Percentiles rank a stretch among this genome's conserved stretches.
Evolutionary conservation across 306 rosid species (phyloP).

Genomic region (Herpetospermum pedunculosum): DNA sequence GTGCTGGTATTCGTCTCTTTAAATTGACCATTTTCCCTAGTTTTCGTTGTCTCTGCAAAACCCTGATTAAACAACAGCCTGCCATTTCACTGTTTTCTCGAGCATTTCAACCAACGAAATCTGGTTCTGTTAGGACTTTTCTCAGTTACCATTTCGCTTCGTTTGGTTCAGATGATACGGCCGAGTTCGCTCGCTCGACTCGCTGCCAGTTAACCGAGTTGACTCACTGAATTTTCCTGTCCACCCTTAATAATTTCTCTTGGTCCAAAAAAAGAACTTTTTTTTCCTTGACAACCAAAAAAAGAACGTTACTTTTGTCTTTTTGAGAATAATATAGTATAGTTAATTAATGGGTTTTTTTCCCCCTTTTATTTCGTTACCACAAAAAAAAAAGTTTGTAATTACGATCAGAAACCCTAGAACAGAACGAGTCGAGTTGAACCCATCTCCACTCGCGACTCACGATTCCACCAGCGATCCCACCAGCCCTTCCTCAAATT

Average conservation of each 20-base stretch:
- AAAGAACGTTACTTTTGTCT: neutral
- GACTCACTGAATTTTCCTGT: neutral
- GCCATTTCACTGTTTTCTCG: neutral
- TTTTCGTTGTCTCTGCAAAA: neutral
- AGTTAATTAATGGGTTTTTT: neutral
- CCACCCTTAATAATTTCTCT: neutral
- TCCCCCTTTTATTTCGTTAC: neutral
- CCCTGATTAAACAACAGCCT: neutral
- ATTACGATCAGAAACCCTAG: neutral
- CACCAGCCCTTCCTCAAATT: conserved; percentile 5
- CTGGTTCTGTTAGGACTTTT: neutral
- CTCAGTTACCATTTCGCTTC: neutral
- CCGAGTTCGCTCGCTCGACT: neutral
- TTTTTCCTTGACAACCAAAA: neutral
- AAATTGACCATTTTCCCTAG: neutral
- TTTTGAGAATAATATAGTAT: neutral
- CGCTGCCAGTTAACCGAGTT: neutral
- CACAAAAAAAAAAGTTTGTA: too few relatives aligned
- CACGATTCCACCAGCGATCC: conserved; percentile 17
- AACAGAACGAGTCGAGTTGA: conserved; percentile 8
- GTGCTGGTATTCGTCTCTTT: neutral
- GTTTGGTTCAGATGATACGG: neutral
- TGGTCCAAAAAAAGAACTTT: neutral
- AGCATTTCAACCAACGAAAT: neutral
- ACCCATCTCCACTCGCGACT: conserved; percentile 11